Evolutionary conservation across 176 grass and related monocot species (phyloP), one percentile per base, ranked within the genome.

Genomic region (Areca catechu): DNA sequence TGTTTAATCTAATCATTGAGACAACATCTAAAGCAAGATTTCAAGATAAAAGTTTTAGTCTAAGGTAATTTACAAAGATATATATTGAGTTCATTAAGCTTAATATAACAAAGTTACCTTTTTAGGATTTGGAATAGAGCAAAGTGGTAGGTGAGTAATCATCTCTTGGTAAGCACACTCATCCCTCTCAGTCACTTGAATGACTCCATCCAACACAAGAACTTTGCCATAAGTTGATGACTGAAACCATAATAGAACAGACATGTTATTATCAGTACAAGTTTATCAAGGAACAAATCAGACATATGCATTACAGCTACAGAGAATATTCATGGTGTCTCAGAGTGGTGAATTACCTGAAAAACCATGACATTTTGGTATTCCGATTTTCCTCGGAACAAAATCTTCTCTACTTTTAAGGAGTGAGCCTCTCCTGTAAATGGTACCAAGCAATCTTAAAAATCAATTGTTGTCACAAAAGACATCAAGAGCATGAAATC

Each of bases 331-430:
- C 34, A 12, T 10, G 34, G 34, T 43, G 34, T 10, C 9, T 43
- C 34, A 43, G 12, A 43, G 34, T 43, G 34, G 9, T 43, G 34
- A 43, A 7, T 56, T 49, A 89, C 90, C 85, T 95, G 80, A 66
- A 97, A 97, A 48, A 97, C 81, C 87, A 97, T 66, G n/a, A 97
- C 93, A 54, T 88, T 77, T 63, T 97, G 93, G 76, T 88, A 97
- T 20, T 85, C 87, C 0, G 93, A 97, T 49, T 91, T 91, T 5
- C 78, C 93, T 72, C 91, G 71, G 66, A 91, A 97, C 58, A 97
- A 66, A 19, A 97, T 57, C 59, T 97, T 85, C 48, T 97, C 93
- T 20, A 97, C 75, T 68, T 97, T 97, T 34, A 97, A 75, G 14
- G 93, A 97, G 83, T 97, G 93, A 14, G 93, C 93, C 83, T 97